phyloP scores from a whole-genome alignment of 1,284 basidiomycete species.

The Nidula niveotomentosa region DNA sequence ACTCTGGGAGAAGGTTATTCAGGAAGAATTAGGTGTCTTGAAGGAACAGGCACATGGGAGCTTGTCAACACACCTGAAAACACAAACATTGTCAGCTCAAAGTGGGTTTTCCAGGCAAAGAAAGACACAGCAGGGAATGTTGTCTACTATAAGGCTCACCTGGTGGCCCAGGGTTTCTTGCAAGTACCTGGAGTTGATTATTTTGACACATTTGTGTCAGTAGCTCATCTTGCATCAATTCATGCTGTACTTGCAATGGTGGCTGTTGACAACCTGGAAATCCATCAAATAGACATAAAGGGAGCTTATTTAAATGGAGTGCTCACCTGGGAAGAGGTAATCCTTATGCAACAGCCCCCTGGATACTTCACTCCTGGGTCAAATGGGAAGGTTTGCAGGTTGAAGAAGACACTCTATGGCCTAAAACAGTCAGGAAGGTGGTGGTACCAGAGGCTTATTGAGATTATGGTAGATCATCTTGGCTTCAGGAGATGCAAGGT shows the following conservation, averaged over 20 bases:
- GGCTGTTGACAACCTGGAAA: slow-evolving; percentile 19
- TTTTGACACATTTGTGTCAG: slow-evolving; percentile 11
- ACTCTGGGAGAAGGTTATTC: slow-evolving; percentile 26
- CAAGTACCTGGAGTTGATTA: slow-evolving; percentile 14
- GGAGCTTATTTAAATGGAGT: too few relatives aligned
- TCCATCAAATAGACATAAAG: slow-evolving; percentile 1
- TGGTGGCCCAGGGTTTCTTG: slow-evolving; percentile 10
- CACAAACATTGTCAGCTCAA: too few relatives aligned
- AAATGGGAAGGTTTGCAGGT: too few relatives aligned
- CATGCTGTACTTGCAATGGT: slow-evolving; percentile 6
- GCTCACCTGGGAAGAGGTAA: too few relatives aligned
- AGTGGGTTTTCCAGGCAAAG: too few relatives aligned
- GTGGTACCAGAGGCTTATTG: too few relatives aligned
- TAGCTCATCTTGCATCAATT: slow-evolving; percentile 8
- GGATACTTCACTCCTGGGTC: too few relatives aligned
- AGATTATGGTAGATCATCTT: too few relatives aligned
- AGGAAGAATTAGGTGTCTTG: slow-evolving; percentile 23
- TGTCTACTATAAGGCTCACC: background rate
- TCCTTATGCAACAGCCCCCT: too few relatives aligned
- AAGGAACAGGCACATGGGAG: slow-evolving; percentile 22
- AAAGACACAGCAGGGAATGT: background rate
- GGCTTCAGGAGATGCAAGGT: background rate
- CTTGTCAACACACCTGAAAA: slow-evolving; percentile 3
- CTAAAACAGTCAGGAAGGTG: too few relatives aligned
- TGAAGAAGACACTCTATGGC: too few relatives aligned